Conservation (phyloP, 2,329 filamentous ascomycete genomes). For the Dactylonectria macrodidyma region DNA sequence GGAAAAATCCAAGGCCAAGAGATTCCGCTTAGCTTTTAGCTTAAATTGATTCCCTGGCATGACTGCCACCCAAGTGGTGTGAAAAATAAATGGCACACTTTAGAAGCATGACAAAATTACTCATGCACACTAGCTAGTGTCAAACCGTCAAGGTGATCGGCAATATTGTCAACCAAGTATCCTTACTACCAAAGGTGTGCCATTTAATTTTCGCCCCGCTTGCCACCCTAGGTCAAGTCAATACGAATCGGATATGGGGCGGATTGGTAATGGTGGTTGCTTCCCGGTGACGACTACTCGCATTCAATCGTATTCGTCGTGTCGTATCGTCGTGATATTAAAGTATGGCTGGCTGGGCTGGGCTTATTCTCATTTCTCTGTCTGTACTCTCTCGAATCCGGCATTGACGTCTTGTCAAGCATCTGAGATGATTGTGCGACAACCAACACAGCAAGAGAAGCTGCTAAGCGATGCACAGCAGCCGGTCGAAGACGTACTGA, state of each 20-base stretch:
- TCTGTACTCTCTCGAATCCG: neutral
- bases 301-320: conserved; percentile 4
- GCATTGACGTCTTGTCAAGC: neutral
- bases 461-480: neutral
- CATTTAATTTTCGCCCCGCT: no score
- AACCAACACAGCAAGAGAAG: neutral
- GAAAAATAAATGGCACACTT: no score
- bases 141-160: no score
- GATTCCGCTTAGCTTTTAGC: neutral
- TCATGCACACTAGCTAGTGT: no score
- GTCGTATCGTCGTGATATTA: neutral
- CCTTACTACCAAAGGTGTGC: no score
- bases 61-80: no score
- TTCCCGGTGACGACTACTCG: neutral
- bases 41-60: neutral
- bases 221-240: neutral
- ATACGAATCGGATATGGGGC: neutral
- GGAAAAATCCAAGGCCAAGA: neutral
- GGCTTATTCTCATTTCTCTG: neutral
- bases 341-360: neutral
- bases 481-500: neutral
- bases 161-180: no score
- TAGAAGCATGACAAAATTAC: no score
- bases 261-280: neutral
- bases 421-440: neutral